Evolutionary conservation across 192 early-diverging fungal species (phyloP), one percentile per base, ranked within the genome.

Genomic region (Coemansia sp.): DNA sequence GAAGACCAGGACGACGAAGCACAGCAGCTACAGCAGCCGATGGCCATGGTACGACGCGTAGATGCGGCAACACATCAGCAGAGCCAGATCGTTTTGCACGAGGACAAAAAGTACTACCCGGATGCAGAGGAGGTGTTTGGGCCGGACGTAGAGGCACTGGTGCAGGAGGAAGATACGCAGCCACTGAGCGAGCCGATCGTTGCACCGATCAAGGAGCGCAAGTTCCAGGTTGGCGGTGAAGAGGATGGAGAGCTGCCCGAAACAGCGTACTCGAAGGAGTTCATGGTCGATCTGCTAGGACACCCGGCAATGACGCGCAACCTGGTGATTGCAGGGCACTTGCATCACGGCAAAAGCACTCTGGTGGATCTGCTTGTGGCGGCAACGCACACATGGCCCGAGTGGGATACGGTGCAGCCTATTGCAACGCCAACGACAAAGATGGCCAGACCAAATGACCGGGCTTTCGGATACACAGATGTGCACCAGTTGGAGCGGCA

Each of bases 81-180:
- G 50, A 88, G 81, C 50, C 92, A 94, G 65, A 86, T 99, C 37
- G 90, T 99, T 1, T 83, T 98, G 57, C 97, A 99, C 56, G 97
- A 99, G 72, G 96, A 99, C 67, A 99, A 99, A 71, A 92, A 93
- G 69, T 98, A 98, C 82, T 99, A 99, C 59, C 95, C 96, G 4
- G 87, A 90, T n/a, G 96, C 96, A 5, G 91, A 92, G 72, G 95
- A 97, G 61, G 89, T 99, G 20, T 99, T 94, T 78, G 97, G 97
- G 11, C 81, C 83, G 40, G 97, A 87, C 44, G 97, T 99, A 17
- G 97, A 99, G 66, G 86, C 90, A 1, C 62, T 99, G 52, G 97
- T 98, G 10, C 93, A 99, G 66, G 96, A 98, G 59, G 96, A 98
- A 74, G 97, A 99, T 70, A 93, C 97, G 4, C 96, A 98, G 74